Percentiles rank a stretch among this genome's conserved stretches.
Conservation (phyloP, 805 yeast species). For the Metschnikowia reukaufii region DNA sequence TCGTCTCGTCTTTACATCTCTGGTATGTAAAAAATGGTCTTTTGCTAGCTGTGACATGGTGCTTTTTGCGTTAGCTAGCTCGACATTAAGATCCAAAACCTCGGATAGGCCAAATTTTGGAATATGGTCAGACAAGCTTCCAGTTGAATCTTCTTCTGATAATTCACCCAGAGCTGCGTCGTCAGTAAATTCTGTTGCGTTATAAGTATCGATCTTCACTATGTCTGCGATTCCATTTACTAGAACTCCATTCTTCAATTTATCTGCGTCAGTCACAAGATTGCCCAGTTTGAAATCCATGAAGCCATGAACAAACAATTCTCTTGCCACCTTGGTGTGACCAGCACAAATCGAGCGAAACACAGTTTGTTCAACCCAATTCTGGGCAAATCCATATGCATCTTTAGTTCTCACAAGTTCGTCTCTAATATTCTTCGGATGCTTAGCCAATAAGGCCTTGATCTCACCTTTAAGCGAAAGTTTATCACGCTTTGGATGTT, state of each 20-base stretch:
- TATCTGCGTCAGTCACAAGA: conserved; percentile 14
- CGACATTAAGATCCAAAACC: conserved; percentile 9
- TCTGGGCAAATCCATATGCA: conserved; percentile 24
- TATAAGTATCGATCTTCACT: conserved; percentile 7
- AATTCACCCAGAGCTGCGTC: background rate
- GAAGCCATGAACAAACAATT: conserved; percentile 56
- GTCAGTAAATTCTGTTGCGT: conserved; percentile 1
- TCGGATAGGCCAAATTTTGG: background rate
- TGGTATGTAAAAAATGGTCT: conserved; percentile 14
- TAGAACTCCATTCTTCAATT: conserved; percentile 33
- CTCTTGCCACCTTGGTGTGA: conserved; percentile 56
- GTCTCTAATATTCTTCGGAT: conserved; percentile 14
- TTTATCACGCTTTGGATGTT: conserved; percentile 50
- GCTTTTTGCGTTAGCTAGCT: conserved; percentile 9
- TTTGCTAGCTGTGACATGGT: conserved; percentile 8
- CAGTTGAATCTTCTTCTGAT: background rate
- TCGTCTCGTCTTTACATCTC: conserved; percentile 66
- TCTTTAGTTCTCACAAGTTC: conserved; percentile 17
- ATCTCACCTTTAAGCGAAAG: conserved; percentile 20
- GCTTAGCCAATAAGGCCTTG: conserved; percentile 10
- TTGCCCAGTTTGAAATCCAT: conserved; percentile 31
- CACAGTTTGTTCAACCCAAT: conserved; percentile 45
- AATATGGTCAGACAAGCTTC: background rate
- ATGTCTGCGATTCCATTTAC: conserved; percentile 55
- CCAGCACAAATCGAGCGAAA: conserved; percentile 43